A percentile compares a stretch with the other conserved stretches of the same genome.
These are phyloP conservation scores for Solanum medicagineum DNA, from an alignment of 257 asterid genomes.

Conservation along the genomic window DNA sequence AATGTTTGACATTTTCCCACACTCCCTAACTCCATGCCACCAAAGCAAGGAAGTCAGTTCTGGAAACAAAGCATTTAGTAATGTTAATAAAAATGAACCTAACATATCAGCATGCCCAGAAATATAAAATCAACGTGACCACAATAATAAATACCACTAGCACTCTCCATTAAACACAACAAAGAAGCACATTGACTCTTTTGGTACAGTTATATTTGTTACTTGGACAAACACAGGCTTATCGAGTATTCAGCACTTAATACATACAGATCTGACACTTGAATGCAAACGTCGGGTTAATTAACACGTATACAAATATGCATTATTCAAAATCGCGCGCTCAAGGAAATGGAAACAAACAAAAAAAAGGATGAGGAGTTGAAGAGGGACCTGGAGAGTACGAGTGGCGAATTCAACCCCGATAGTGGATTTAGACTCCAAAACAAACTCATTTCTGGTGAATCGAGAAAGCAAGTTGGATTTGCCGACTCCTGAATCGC, in stretches of 20 bases:
- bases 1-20: neutral
- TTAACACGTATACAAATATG: neutral
- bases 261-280: neutral
- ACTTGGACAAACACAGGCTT: neutral
- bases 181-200: neutral
- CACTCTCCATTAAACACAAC: neutral
- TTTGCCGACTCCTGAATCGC: conserved; percentile 41
- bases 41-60: neutral
- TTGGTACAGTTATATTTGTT: neutral
- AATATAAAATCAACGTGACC: neutral
- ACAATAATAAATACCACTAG: neutral
- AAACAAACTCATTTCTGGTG: conserved; percentile 34
- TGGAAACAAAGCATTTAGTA: neutral
- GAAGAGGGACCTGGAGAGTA: conserved; percentile 14
- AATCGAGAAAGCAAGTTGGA: conserved; percentile 35
- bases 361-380: neutral
- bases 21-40: neutral
- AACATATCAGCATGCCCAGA: neutral
- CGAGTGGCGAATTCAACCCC: conserved; percentile 53
- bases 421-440: conserved; percentile 42
- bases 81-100: neutral
- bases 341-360: neutral
- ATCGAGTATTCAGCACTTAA: neutral
- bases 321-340: neutral
- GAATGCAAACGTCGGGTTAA: neutral